Percentiles rank a stretch among this genome's conserved stretches.
These are phyloP conservation scores for Phytopythium vexans DNA, from an alignment of 352 stramenopile species.

Conservation along the genomic window DNA sequence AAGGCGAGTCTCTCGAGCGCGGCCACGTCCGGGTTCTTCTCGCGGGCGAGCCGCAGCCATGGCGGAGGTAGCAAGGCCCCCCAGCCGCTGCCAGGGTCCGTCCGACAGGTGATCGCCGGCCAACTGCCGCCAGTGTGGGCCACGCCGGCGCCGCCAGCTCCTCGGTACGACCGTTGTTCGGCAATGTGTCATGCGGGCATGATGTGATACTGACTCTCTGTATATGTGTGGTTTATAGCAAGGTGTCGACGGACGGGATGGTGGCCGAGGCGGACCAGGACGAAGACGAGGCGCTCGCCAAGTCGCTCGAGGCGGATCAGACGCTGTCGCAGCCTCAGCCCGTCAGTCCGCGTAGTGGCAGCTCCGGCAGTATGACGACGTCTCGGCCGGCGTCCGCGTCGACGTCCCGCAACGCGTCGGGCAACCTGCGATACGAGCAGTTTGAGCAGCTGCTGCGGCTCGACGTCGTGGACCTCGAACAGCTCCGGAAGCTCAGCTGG, in stretches of 20 bases:
- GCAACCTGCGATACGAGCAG: slow-evolving; percentile 69
- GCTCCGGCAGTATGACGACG: neutral
- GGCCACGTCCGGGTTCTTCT: slow-evolving; percentile 71
- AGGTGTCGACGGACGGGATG: slow-evolving; percentile 22
- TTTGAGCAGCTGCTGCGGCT: slow-evolving; percentile 67
- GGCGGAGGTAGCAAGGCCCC: slow-evolving; percentile 24
- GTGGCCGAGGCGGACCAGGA: slow-evolving; percentile 15
- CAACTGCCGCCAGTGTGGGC: slow-evolving; percentile 79
- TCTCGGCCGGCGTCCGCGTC: slow-evolving; percentile 5
- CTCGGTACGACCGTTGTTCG: slow-evolving; percentile 20
- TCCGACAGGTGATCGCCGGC: slow-evolving; percentile 69
- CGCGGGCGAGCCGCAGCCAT: slow-evolving; percentile 18
- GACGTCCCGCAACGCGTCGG: slow-evolving; percentile 57
- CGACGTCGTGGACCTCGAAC: slow-evolving; percentile 86
- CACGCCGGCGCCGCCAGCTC: slow-evolving; percentile 50
- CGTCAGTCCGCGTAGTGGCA: neutral
- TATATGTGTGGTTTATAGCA: slow-evolving; percentile 13
- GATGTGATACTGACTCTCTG: neutral
- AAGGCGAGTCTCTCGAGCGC: slow-evolving; percentile 29
- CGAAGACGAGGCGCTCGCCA: slow-evolving; percentile 20
- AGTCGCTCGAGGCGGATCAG: slow-evolving; percentile 23
- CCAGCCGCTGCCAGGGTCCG: slow-evolving; percentile 57
- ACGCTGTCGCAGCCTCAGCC: slow-evolving; percentile 18
- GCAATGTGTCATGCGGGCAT: neutral
- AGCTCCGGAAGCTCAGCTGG: slow-evolving; percentile 90